A percentile compares a stretch with the other conserved stretches of the same genome.
phyloP scores from a whole-genome alignment of 78 protist species.

The Speleostelium caveatum region DNA sequence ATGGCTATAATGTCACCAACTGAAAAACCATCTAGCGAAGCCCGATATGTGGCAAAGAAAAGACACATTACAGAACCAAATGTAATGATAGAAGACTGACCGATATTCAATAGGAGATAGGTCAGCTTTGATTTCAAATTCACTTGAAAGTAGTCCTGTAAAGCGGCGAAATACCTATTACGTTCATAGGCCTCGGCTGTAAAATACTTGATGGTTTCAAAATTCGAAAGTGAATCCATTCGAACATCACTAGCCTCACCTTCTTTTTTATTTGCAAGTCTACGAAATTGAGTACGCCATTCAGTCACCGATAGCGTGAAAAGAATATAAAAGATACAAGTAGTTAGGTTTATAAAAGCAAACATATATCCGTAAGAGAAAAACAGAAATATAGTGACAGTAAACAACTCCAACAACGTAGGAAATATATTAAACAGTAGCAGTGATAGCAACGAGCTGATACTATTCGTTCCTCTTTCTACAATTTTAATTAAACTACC shows the following conservation, averaged over 20 bases:
- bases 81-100: slow-evolving; percentile 76
- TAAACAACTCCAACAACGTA: slow-evolving; percentile 24
- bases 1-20: slow-evolving; percentile 66
- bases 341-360: slow-evolving; percentile 11
- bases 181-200: slow-evolving; percentile 49
- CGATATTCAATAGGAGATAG: slow-evolving; percentile 64
- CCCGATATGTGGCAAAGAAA: slow-evolving; percentile 2
- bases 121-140: slow-evolving; percentile 34
- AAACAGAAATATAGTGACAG: slow-evolving; percentile 32
- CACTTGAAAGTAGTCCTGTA: slow-evolving; percentile 30
- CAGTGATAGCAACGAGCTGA: slow-evolving; percentile 1
- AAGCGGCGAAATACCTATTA: slow-evolving; percentile 18
- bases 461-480: slow-evolving; percentile 23
- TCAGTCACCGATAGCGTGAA: slow-evolving; percentile 78
- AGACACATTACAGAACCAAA: slow-evolving; percentile 25
- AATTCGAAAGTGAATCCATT: slow-evolving; percentile 50
- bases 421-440: slow-evolving; percentile 71
- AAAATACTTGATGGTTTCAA: slow-evolving; percentile 85
- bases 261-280: slow-evolving; percentile 71
- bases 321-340: slow-evolving; percentile 27
- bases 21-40: slow-evolving; percentile 2
- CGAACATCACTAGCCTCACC: slow-evolving; percentile 10
- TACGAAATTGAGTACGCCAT: slow-evolving; percentile 86
- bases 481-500: slow-evolving; percentile 27
- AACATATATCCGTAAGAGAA: slow-evolving; percentile 15